Evolutionary conservation across 2,329 filamentous ascomycete species (phyloP).

Genomic region (Fusarium dlaminii): DNA sequence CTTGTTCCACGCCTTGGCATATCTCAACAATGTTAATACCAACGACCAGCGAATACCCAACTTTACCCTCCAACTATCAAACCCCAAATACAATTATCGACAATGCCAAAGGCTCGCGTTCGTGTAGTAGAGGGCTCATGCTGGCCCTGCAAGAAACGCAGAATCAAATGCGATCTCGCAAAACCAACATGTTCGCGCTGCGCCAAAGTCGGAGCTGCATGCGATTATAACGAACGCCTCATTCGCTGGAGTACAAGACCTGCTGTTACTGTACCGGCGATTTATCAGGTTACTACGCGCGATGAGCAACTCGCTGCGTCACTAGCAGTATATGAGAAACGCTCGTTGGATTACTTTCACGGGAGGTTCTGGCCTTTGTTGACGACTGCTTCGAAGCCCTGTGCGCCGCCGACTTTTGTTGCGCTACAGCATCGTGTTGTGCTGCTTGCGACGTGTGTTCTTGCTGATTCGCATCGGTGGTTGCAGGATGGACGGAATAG

Average conservation of each 20-base stretch:
- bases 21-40: background rate
- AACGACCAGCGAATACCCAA: background rate
- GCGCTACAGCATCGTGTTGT: conserved; percentile 48
- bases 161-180: conserved; percentile 54
- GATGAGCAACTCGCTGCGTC: conserved; percentile 41
- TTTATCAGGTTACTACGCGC: conserved; percentile 40
- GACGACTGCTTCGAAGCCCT: conserved; percentile 43
- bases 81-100: background rate
- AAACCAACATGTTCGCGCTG: conserved; percentile 52
- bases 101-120: conserved; percentile 21
- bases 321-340: conserved; percentile 44
- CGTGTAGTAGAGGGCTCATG: conserved; percentile 51
- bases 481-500: conserved; percentile 45
- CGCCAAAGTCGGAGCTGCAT: conserved; percentile 37
- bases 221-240: conserved; percentile 48
- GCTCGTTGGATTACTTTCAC: conserved; percentile 48
- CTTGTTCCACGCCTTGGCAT: background rate
- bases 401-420: conserved; percentile 43
- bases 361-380: conserved; percentile 47
- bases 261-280: conserved; percentile 43
- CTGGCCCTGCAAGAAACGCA: conserved; percentile 56
- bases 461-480: conserved; percentile 46
- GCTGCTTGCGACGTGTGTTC: conserved; percentile 45
- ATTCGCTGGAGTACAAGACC: conserved; percentile 55
- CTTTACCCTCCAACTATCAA: background rate